phyloP scores from a whole-genome alignment of 179 eudicot species.

The Pouteria campechiana region DNA sequence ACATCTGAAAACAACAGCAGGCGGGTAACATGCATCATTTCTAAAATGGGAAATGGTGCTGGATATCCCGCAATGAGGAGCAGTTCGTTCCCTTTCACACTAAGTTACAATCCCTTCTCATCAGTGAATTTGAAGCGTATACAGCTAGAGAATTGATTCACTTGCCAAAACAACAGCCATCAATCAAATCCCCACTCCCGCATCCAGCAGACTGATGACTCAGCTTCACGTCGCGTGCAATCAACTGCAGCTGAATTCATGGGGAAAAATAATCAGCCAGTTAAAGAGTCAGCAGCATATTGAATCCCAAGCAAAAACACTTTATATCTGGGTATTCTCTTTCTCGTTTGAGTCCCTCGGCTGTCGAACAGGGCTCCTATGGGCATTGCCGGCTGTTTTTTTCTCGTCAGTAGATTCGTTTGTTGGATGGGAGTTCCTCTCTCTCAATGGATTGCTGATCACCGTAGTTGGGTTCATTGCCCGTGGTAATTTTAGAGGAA shows the following conservation, averaged over 20 bases:
- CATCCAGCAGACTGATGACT: not conserved
- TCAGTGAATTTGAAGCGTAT: no score
- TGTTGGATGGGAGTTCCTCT: slow-evolving; percentile 48
- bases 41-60: no score
- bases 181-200: not conserved
- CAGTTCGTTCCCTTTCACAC: no score
- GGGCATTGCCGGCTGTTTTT: slow-evolving; percentile 28
- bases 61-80: no score
- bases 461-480: slow-evolving; percentile 56
- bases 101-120: no score
- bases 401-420: slow-evolving; percentile 28
- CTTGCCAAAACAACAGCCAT: not conserved
- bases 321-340: slow-evolving; percentile 43
- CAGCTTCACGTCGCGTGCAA: no score
- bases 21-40: no score
- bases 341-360: slow-evolving; percentile 40
- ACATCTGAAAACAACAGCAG: no score
- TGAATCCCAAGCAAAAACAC: not conserved
- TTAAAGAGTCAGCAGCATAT: no score
- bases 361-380: slow-evolving; percentile 36
- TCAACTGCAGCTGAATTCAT: no score
- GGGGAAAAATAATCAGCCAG: no score
- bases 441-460: slow-evolving; percentile 46
- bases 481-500: slow-evolving; percentile 61
- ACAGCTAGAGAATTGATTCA: slow-evolving; percentile 7